Evolutionary conservation across 176 grass and related monocot species (phyloP).

Genomic region (Musa beccarii): DNA sequence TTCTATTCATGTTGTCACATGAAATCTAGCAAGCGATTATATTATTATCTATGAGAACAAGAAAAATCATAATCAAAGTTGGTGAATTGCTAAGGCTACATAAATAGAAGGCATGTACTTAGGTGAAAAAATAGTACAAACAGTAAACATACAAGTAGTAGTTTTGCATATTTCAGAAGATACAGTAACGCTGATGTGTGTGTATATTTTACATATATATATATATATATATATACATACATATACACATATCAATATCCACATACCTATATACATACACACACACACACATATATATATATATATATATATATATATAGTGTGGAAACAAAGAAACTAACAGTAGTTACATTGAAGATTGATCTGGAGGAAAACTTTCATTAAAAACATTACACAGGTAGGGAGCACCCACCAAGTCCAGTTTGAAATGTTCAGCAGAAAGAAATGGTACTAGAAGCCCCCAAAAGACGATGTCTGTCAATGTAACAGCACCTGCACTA

Average conservation of each 20-base stretch:
- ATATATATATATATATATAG: too few species aligned
- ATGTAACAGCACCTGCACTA: constrained; percentile 20
- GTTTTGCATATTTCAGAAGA: background rate
- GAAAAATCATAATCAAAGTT: background rate
- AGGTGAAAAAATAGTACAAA: background rate
- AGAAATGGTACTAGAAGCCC: constrained; percentile 20
- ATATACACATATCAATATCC: too few species aligned
- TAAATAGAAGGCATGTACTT: background rate
- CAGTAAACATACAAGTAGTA: background rate
- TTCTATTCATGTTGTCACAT: too few species aligned
- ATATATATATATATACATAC: too few species aligned
- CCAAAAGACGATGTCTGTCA: constrained; percentile 19
- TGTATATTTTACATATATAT: too few species aligned
- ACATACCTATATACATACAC: too few species aligned
- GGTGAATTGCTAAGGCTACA: background rate
- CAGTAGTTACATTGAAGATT: too few species aligned
- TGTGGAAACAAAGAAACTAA: too few species aligned
- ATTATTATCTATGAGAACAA: background rate
- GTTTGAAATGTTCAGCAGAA: constrained; percentile 13
- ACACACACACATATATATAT: too few species aligned
- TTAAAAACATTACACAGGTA: background rate
- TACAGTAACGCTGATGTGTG: background rate
- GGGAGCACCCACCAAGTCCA: constrained; percentile 10
- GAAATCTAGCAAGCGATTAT: background rate
- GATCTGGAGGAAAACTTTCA: too few species aligned